Base-by-base conservation (phyloP, 495 filamentous ascomycete genomes). In the Neurospora sp. region DNA sequence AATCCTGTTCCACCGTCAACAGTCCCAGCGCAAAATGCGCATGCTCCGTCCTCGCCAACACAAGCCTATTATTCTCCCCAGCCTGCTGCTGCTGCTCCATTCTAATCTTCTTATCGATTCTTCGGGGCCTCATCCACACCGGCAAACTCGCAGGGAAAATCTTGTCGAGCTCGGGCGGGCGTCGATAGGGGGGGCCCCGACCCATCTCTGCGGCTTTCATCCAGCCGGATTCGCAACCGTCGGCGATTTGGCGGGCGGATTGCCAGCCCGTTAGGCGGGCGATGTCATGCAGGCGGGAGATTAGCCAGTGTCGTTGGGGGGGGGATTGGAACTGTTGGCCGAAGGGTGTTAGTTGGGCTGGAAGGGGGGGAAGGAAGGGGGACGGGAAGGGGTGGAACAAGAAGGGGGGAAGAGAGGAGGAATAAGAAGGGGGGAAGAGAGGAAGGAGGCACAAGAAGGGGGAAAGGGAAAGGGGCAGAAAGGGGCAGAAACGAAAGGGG, bases 181-280 rank as follows among this genome's bases (percentile, higher is more conserved):
- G 80, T 70, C 82, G 76, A 79, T 96, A 97, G 14, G 88, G 88
- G 20, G 94, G 94, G 0, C 94, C 95, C 9, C 88, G 86, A 4
- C 93, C 93, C 73, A 90, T 80, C 71, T 89, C 86, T 0, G 89
- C 91, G 12, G 91, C 88, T 73, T 88, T 89, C 59, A 88, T 84
- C 96, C 96, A 99, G 5, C 89, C 87, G 14, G 86, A 89, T 79
- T 98, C 94, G 80, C 93, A 97, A 3, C 94, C 94, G 65, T 87
- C 81, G 12, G 93, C 92, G 72, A 98, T 93, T 41, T 93, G 86
- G 44, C 89, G 85, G 27, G 93, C 90, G 2, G 89, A 91, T 76
- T 93, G 91, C 92, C 93, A 98, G 1, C 96, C 96, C 0, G 94
- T 97, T 44, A 96, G 82, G 7, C 90, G 89, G 4, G 91, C 87